Base-by-base conservation (phyloP, 139 green algal species). In the Coelastrella sp. region DNA sequence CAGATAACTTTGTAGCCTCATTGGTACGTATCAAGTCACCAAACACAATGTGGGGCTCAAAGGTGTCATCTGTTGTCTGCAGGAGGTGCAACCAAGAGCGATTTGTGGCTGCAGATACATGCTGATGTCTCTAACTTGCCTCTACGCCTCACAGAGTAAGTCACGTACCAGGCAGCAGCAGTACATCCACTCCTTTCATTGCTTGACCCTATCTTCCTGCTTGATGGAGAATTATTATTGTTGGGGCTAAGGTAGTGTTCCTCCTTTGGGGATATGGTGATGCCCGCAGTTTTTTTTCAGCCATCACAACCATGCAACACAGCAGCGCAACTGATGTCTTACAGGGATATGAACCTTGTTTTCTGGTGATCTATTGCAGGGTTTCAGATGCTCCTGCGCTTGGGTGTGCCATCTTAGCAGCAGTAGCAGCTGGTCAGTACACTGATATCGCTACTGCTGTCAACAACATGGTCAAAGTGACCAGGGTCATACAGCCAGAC, bases 101-200 rank as follows among this genome's bases (percentile, higher is more conserved):
- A 81, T 4, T 88, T 97, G 30, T 96, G 94, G 94, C 87, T 97
- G 75, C 94, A 98, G 89, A 94, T 94, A 13, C 93, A 96, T 45
- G 94, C 94, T 0, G 94, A 98, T 85, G 88, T 96, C 21, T 87
- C 51, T 30, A 85, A 87, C 48, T 35, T 96, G 43, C 92, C 93
- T 3, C 88, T 96, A 37, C 40, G 90, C n/a, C 88, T 96, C 19
- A 97, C 94, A 15, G 90, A 90, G 88, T 89, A 74, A 68, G 88
- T 27, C 4, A 5, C 38, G 7, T 34, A 32, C 6, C n/a, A n/a
- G n/a, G n/a, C n/a, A n/a, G n/a, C n/a, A n/a, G n/a, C n/a, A n/a
- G n/a, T n/a, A n/a, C n/a, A n/a, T n/a, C n/a, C n/a, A n/a, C n/a
- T n/a, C n/a, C n/a, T n/a, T n/a, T n/a, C n/a, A n/a, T n/a, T n/a